Base-by-base conservation (phyloP, 2,329 filamentous ascomycete genomes). In the Aspergillus fischeri region DNA sequence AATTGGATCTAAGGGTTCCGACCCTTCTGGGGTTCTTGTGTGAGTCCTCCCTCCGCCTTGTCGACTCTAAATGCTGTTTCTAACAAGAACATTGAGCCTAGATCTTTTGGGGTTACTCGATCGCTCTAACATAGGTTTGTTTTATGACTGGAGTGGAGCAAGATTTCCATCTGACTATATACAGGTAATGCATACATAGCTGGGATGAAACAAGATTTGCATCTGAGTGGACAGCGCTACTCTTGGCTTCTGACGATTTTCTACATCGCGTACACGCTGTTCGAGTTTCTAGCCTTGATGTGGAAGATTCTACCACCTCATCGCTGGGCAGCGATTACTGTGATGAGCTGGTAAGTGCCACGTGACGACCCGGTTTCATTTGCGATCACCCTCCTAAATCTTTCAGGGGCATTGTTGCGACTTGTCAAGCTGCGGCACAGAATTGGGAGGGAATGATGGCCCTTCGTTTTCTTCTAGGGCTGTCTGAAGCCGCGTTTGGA, bases 241-340 rank as follows among this genome's bases (percentile, higher is more conserved):
- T 67, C 77, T 10, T 80, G 79, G 75, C 75, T 83, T 7, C 67
- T 81, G 35, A 83, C 79, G 0, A 77, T 82, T 38, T 83, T 83
- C 65, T 81, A 82, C 63, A 80, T 81, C 44, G 71, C 77, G 1
- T 81, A 80, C 62, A 75, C 77, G 21, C 32, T 74, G 4, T 77
- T 77, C 42, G 70, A 77, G 56, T 75, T 75, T 49, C 69, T 73
- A 52, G 74, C 71, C 0, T 56, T 79, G 20, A 76, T 78, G 74
- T 79, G 77, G 77, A 78, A 78, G 65, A 54, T 78, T 59, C 60
- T 73, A 24, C 67, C 70, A 3, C 74, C 75, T 6, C 75, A 78
- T 58, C 65, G 67, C 60, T 81, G 74, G 75, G 77, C 75, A 38
- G 71, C 77, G 2, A 69, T 76, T 25, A 70, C 73, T 1, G 75